phyloP scores from a whole-genome alignment of 2,329 filamentous ascomycete species.

The Venturia nashicola region DNA sequence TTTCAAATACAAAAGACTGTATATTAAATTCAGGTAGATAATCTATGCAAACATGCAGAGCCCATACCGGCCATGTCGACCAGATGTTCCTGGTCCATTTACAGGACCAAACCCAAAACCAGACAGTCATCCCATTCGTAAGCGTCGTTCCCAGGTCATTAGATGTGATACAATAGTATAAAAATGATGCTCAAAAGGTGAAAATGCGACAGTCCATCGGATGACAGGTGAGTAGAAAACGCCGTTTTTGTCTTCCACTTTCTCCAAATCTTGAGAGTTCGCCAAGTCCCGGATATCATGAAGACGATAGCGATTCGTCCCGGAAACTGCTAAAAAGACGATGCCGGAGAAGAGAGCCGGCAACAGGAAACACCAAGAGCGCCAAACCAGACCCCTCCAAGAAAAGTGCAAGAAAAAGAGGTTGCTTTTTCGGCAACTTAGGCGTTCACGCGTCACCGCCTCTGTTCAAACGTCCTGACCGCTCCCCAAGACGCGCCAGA shows the following conservation, averaged over 20 bases:
- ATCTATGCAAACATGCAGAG: no score
- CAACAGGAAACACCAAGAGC: background rate
- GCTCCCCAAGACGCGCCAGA: slow-evolving; percentile 9
- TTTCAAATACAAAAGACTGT: no score
- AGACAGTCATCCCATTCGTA: background rate
- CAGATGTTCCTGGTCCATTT: no score
- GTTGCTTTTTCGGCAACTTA: background rate
- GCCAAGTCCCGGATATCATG: background rate
- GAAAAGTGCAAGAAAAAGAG: background rate
- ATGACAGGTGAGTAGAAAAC: background rate
- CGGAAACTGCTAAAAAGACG: background rate
- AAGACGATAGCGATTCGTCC: background rate
- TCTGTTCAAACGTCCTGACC: background rate
- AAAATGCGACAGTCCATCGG: background rate
- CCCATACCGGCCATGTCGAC: no score
- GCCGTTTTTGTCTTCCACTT: background rate
- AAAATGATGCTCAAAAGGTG: background rate
- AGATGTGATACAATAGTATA: slow-evolving; percentile 5
- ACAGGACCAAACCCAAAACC: background rate
- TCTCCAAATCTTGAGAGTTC: background rate
- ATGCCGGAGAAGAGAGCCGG: background rate
- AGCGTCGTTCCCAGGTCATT: background rate
- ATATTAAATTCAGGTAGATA: no score
- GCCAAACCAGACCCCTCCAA: background rate
- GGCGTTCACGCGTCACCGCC: background rate